phyloP scores from a whole-genome alignment of 192 early-diverging fungal species.

The Coemansia sp. region DNA sequence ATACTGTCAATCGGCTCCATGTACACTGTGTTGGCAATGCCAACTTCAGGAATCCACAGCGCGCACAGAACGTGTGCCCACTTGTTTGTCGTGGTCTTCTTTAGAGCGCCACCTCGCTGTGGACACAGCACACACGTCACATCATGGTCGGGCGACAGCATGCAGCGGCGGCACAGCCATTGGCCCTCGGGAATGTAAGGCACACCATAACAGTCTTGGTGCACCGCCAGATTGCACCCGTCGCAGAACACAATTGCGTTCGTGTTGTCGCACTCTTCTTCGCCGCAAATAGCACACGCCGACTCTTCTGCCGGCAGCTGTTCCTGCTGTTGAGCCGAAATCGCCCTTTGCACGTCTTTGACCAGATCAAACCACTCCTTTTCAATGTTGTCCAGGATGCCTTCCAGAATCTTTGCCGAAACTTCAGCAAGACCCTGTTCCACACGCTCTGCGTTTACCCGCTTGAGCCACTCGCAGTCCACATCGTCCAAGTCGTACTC shows the following conservation, averaged over 20 bases:
- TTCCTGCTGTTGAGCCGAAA: constrained; percentile 54
- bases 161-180: constrained; percentile 98
- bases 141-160: constrained; percentile 87
- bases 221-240: constrained; percentile 97
- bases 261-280: constrained; percentile 98
- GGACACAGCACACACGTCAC: constrained; percentile 92
- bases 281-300: constrained; percentile 92
- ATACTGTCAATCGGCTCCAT: constrained; percentile 99
- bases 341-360: constrained; percentile 75
- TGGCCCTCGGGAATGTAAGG: constrained; percentile 99
- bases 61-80: constrained; percentile 98
- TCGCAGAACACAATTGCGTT: constrained; percentile 99
- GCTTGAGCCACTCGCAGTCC: constrained; percentile 72
- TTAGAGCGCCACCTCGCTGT: constrained; percentile 90
- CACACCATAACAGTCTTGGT: constrained; percentile 99
- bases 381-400: constrained; percentile 84
- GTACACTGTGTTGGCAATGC: constrained; percentile 81
- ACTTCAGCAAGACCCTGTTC: constrained; percentile 20
- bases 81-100: constrained; percentile 86
- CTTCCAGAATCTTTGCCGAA: constrained; percentile 66
- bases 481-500: constrained; percentile 99
- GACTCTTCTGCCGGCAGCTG: constrained; percentile 74
- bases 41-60: constrained; percentile 94
- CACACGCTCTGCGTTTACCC: constrained; percentile 64
- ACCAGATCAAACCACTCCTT: constrained; percentile 96